These are phyloP conservation scores for Ceratorhiza oryzae-sativae DNA, from an alignment of 1,284 basidiomycete genomes.

Conservation along the genomic window DNA sequence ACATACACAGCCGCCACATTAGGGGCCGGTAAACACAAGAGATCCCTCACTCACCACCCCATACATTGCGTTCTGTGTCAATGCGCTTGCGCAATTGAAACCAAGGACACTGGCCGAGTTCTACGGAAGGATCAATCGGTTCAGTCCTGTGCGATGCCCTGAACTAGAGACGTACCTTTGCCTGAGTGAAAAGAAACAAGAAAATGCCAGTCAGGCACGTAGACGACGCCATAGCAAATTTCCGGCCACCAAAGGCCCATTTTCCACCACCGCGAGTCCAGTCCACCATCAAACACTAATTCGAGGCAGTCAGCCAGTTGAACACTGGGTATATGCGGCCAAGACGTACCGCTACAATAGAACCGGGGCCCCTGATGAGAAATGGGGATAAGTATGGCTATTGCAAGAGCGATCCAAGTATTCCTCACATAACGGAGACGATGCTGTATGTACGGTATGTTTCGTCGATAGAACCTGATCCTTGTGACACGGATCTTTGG, in stretches of 20 bases:
- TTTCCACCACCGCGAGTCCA: slow-evolving; percentile 52
- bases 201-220: slow-evolving; percentile 63
- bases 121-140: not conserved
- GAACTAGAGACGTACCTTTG: slow-evolving; percentile 45
- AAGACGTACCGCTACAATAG: slow-evolving; percentile 60
- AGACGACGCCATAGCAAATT: slow-evolving; percentile 60
- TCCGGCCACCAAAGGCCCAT: slow-evolving; percentile 57
- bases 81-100: slow-evolving; percentile 60
- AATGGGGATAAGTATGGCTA: slow-evolving; percentile 54
- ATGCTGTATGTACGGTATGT: slow-evolving; percentile 62
- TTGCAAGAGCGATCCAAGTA: slow-evolving; percentile 24
- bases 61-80: slow-evolving; percentile 70
- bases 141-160: no score
- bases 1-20: slow-evolving; percentile 13
- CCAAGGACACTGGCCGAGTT: slow-evolving; percentile 59
- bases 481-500: slow-evolving; percentile 50
- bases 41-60: slow-evolving; percentile 57
- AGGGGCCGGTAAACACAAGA: not conserved
- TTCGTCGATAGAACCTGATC: slow-evolving; percentile 48
- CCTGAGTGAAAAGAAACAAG: slow-evolving; percentile 68
- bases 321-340: not conserved
- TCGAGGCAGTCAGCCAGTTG: not conserved
- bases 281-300: slow-evolving; percentile 59
- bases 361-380: slow-evolving; percentile 59
- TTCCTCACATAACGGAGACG: slow-evolving; percentile 52